Evolutionary conservation across 208 protist genomes (phyloP).

Genomic region (Acanthamoeba polyphaga): DNA sequence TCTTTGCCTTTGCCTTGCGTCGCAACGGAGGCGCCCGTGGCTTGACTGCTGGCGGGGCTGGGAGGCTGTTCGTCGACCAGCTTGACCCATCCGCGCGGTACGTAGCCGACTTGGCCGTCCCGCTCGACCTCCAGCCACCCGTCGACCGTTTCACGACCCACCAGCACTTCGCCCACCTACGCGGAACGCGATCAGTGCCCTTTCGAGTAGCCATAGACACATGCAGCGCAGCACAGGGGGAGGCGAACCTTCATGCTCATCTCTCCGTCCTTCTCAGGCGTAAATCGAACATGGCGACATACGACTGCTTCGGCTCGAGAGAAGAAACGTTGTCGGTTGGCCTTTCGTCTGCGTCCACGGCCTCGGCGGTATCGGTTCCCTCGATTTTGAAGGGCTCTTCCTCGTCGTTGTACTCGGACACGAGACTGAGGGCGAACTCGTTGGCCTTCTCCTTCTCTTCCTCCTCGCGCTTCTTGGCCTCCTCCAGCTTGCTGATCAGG

Average conservation of each 20-base stretch:
- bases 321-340: too few species aligned
- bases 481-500: slow-evolving; percentile 7
- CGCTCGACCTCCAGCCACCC: slow-evolving; percentile 60
- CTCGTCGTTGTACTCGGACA: slow-evolving; percentile 43
- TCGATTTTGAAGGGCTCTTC: slow-evolving; percentile 27
- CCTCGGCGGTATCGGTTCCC: not conserved
- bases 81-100: slow-evolving; percentile 39
- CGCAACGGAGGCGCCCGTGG: not conserved
- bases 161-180: slow-evolving; percentile 30
- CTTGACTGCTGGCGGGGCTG: not conserved
- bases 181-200: not conserved
- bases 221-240: not conserved
- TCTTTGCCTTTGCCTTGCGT: not conserved
- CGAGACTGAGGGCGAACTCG: slow-evolving; percentile 38
- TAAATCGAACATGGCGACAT: slow-evolving; percentile 45
- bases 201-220: not conserved
- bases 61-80: not conserved
- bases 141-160: not conserved
- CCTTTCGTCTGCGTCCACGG: not conserved
- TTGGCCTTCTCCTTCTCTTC: not conserved
- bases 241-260: slow-evolving; percentile 33
- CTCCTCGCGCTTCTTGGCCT: slow-evolving; percentile 52
- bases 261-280: not conserved
- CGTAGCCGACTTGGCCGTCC: slow-evolving; percentile 23
- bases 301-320: not conserved